Evolutionary conservation across 2,329 filamentous ascomycete genomes (phyloP).

Genomic region (Incumbomyces lentus): DNA sequence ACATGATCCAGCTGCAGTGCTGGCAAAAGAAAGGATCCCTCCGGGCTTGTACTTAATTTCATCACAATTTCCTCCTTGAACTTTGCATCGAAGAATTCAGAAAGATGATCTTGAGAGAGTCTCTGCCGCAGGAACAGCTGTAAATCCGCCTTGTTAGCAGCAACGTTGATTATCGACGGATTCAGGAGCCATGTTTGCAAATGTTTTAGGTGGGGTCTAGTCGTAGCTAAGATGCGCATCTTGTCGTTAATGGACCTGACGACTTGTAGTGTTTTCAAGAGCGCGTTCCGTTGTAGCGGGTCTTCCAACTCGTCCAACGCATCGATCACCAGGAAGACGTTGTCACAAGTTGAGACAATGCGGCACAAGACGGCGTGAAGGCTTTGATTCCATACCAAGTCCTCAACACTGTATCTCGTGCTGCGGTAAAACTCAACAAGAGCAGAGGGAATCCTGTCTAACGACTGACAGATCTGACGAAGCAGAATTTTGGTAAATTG

Average conservation of each 20-base stretch:
- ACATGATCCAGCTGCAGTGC: slow-evolving; percentile 25
- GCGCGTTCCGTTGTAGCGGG: slow-evolving; percentile 11
- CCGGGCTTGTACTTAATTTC: slow-evolving; percentile 20
- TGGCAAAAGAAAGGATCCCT: slow-evolving; percentile 25
- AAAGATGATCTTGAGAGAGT: slow-evolving; percentile 16
- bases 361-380: slow-evolving; percentile 14
- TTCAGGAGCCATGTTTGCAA: slow-evolving; percentile 9
- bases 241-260: slow-evolving; percentile 10
- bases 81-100: slow-evolving; percentile 19
- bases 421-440: slow-evolving; percentile 21
- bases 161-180: slow-evolving; percentile 12
- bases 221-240: slow-evolving; percentile 17
- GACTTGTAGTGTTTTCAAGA: slow-evolving; percentile 16
- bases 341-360: slow-evolving; percentile 13
- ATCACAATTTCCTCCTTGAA: slow-evolving; percentile 20
- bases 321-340: slow-evolving; percentile 21
- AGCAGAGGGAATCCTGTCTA: slow-evolving; percentile 17
- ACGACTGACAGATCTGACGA: slow-evolving; percentile 18
- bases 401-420: slow-evolving; percentile 14
- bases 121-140: slow-evolving; percentile 17
- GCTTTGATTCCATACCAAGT: slow-evolving; percentile 18
- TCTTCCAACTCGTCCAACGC: slow-evolving; percentile 23
- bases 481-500: slow-evolving; percentile 21
- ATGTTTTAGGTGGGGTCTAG: slow-evolving; percentile 15
- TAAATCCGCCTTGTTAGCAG: slow-evolving; percentile 18